Conservation (phyloP, 2,329 filamentous ascomycete genomes). For the Colletotrichum tabaci region DNA sequence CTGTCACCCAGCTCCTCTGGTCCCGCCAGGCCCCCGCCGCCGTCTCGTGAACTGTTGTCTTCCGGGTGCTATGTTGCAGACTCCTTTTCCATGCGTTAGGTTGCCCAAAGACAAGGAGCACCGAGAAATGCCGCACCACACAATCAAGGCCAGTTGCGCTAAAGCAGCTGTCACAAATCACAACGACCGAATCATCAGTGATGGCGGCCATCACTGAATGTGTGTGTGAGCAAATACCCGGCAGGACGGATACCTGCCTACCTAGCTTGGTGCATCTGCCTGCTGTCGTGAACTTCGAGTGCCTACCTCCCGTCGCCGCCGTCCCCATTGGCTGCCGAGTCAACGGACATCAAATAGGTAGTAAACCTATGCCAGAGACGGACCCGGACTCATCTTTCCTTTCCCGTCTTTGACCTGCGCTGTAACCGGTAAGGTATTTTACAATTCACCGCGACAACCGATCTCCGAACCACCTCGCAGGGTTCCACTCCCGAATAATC, state of each 20-base stretch:
- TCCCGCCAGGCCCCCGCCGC: slow-evolving; percentile 10
- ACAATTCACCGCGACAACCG: slow-evolving; percentile 31
- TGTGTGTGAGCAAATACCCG: too few species aligned
- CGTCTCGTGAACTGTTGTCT: background rate
- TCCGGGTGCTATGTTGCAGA: background rate
- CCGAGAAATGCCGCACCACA: slow-evolving; percentile 17
- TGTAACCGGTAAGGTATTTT: background rate
- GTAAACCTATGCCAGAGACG: too few species aligned
- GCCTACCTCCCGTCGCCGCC: background rate
- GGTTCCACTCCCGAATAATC: background rate
- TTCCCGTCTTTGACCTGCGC: background rate
- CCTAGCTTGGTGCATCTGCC: background rate
- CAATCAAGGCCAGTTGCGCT: background rate
- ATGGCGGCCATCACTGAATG: background rate
- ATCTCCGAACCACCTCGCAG: slow-evolving; percentile 9
- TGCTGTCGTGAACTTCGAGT: background rate
- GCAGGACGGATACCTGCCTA: background rate
- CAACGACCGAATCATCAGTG: background rate
- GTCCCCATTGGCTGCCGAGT: slow-evolving; percentile 10
- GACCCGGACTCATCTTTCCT: background rate
- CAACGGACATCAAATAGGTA: background rate
- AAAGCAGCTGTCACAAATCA: slow-evolving; percentile 7
- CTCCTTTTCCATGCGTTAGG: slow-evolving; percentile 9
- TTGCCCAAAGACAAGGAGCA: background rate
- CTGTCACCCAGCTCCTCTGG: background rate